Conservation (phyloP, 2,329 filamentous ascomycete species). For the Botryotinia convoluta region DNA sequence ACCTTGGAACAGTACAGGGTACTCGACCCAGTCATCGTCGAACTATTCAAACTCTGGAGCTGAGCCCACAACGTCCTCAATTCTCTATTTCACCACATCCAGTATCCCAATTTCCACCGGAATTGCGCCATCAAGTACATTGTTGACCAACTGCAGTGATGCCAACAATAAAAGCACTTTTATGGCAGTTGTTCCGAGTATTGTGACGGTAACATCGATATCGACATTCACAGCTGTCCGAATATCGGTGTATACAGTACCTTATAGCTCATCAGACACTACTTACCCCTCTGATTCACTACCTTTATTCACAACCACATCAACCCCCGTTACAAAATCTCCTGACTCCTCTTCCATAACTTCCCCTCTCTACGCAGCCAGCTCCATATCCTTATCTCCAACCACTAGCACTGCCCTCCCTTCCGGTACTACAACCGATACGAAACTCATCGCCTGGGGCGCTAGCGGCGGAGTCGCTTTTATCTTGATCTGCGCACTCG, state of each 20-base stretch:
- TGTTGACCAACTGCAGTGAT: neutral
- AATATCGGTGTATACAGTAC: neutral
- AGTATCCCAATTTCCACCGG: neutral
- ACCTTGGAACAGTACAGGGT: neutral
- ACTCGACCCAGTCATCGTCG: neutral
- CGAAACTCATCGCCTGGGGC: neutral
- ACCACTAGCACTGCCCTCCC: no score
- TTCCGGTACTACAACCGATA: neutral
- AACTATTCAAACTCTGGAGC: neutral
- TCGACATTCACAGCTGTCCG: constrained; percentile 1
- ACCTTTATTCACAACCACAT: neutral
- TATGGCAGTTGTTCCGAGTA: neutral
- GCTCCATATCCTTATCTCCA: neutral
- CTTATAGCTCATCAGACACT: neutral
- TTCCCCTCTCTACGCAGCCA: neutral
- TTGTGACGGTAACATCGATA: neutral
- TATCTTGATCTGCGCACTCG: neutral
- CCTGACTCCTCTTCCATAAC: neutral
- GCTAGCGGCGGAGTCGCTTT: neutral
- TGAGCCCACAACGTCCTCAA: neutral
- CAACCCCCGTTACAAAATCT: neutral
- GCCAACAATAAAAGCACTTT: neutral
- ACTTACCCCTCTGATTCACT: neutral
- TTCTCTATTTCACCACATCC: neutral
- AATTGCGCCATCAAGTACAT: neutral